Evolutionary conservation across 305 asterid species (phyloP), one percentile per base, ranked within the genome.

Genomic region (Solanum aculeatissimum): DNA sequence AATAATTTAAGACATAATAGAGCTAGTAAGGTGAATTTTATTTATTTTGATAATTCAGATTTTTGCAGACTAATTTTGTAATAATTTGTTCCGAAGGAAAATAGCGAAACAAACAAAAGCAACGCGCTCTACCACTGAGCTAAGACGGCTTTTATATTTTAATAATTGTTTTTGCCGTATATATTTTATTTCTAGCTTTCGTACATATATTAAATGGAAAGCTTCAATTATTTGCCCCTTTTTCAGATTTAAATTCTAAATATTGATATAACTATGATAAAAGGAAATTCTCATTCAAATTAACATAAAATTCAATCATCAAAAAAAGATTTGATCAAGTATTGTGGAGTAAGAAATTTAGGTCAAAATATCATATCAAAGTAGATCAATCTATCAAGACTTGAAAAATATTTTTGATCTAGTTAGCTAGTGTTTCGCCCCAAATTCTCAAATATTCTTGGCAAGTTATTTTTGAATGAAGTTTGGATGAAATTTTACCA

Each of bases 91-190:
- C 23, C 58, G 7, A 54, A 54, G 60, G 7, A 54, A 54, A 54
- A 3, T 51, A 51, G 3, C 16, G n/a, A 32, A n/a, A 51, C n/a
- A 51, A 51, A 54, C 92, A 94, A 94, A 94, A 94, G 98, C 95
- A 94, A 91, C 82, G 94, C 93, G 93, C 95, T 91, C 94, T 94
- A 93, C 95, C 94, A 25, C 83, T 54, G 51, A 79, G 68, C 68
- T 79, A 54, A 54, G 68, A 79, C 47, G 51, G 49, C 68, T 29
- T 6, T 3, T 1, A 10, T 1, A 1, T n/a, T 10, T 1, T 4
- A 4, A 4, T 3, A 0, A 4, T 0, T 4, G 0, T 1, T 25
- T 13, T 23, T 9, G 1, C 4, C 12, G 1, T 60, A 58, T 19
- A n/a, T 3, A 23, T 1, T 19, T 23, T 0, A 60, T 9, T 23